Conservation (phyloP, 2,329 filamentous ascomycete species). For the Pseudogymnoascus destructans region DNA sequence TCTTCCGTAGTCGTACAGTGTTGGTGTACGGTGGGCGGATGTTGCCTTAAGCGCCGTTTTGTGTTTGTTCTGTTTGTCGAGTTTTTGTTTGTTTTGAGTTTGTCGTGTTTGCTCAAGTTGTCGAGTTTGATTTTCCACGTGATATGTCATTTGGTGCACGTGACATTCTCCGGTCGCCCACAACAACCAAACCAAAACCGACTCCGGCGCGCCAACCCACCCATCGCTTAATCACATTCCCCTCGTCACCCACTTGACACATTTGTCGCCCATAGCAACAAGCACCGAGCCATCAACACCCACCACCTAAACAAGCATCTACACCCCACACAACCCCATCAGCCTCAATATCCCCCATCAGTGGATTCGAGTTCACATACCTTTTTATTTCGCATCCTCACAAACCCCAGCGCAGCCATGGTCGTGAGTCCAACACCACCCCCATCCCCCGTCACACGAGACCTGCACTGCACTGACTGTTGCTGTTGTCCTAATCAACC, state of each 20-base stretch:
- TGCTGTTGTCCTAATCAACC: conserved; percentile 25
- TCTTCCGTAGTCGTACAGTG: neutral
- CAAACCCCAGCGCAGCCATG: conserved; percentile 24
- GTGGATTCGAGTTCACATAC: neutral
- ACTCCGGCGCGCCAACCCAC: neutral
- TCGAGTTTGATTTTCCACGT: neutral
- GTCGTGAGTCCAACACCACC: conserved; percentile 27
- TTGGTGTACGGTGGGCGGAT: neutral
- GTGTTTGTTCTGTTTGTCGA: neutral
- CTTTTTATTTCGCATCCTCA: neutral
- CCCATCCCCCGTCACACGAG: neutral
- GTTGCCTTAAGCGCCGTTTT: neutral
- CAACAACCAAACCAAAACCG: neutral
- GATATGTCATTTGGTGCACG: neutral
- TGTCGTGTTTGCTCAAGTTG: neutral
- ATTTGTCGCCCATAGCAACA: neutral
- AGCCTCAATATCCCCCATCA: neutral
- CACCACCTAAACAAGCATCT: neutral
- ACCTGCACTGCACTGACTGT: conserved; percentile 7
- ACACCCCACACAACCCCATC: neutral
- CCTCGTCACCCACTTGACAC: neutral
- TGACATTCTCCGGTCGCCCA: neutral
- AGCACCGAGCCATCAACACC: neutral
- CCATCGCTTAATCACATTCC: neutral
- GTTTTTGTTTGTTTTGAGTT: no score